Evolutionary conservation across 148 eudicot genomes (phyloP), one percentile per base, ranked within the genome.

Genomic region (Heliamphora exappendiculata): DNA sequence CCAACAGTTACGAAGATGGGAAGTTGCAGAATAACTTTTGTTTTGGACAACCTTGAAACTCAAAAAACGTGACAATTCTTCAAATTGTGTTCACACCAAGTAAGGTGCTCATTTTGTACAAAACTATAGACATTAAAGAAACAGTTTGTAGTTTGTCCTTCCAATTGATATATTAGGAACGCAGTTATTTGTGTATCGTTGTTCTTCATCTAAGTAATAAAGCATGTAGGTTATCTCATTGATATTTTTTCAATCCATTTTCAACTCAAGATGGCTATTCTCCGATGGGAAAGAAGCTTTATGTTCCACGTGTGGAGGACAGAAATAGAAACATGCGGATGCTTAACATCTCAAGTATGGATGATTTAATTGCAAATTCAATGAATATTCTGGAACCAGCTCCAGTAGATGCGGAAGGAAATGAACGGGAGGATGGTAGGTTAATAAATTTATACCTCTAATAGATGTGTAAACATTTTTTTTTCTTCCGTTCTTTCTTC

Each of bases 221-320:
- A n/a, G 12, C 73, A 47, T 79, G 1, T 36, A 3, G 34, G 47
- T 57, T 74, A 3, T 68, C 13, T 14, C 34, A 45, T 41, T 75
- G 72, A 57, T 28, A 16, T 77, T 73, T 72, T 79, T 72, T 73
- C 44, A 53, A 50, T 73, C 9, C 17, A 45, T 74, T 78, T 65
- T 62, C 75, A 39, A 78, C 49, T 77, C 75, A 79, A 88, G 90
- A 84, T 82, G 84, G 76, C 36, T 66, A 70, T 73, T 79, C 76
- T 53, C 73, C 57, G 76, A 75, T 34, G 67, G 70, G 75, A 51
- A 92, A 91, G 83, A 87, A 72, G 75, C 89, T 95, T 67, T 95
- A 91, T 82, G 96, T 95, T 82, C 99, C 98, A 71, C 78, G 99
- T 37, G 97, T 95, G 86, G 97, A 95, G 82, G 97, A 95, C 81